A percentile compares a stretch with the other conserved stretches of the same genome.
phyloP scores from a whole-genome alignment of 805 yeast genomes.

The Torulaspora gathmanii region DNA sequence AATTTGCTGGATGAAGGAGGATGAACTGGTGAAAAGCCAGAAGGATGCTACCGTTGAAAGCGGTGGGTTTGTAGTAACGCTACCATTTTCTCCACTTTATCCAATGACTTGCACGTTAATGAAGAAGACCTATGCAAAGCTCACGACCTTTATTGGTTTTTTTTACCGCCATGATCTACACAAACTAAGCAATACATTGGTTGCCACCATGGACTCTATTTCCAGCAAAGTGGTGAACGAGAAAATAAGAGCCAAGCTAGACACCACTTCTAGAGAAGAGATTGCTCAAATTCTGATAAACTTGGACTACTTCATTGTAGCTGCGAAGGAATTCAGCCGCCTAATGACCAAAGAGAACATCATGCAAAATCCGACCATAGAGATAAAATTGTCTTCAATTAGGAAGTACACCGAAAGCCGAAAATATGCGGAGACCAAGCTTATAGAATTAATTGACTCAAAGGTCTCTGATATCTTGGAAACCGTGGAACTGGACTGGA shows the following conservation, averaged over 20 bases:
- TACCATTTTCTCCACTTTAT: slow-evolving; percentile 86
- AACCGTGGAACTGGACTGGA: slow-evolving; percentile 84
- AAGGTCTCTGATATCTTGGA: slow-evolving; percentile 77
- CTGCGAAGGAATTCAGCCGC: slow-evolving; percentile 59
- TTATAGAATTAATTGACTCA: slow-evolving; percentile 77
- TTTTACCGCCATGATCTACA: slow-evolving; percentile 60
- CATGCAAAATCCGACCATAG: slow-evolving; percentile 38
- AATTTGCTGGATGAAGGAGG: slow-evolving; percentile 65
- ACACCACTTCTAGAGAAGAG: slow-evolving; percentile 79
- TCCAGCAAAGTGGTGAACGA: slow-evolving; percentile 61
- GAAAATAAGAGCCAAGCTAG: slow-evolving; percentile 55
- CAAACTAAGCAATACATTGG: slow-evolving; percentile 54
- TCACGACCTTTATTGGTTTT: slow-evolving; percentile 60
- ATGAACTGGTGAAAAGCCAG: slow-evolving; percentile 30
- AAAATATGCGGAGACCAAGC: slow-evolving; percentile 68
- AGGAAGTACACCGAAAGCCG: slow-evolving; percentile 54
- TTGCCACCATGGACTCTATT: slow-evolving; percentile 61
- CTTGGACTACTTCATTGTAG: slow-evolving; percentile 76
- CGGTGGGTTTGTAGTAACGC: slow-evolving; percentile 50
- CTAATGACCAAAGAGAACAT: slow-evolving; percentile 38
- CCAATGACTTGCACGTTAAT: slow-evolving; percentile 80
- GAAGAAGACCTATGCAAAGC: slow-evolving; percentile 57
- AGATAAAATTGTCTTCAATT: slow-evolving; percentile 48
- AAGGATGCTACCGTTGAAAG: slow-evolving; percentile 11
- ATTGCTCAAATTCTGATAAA: slow-evolving; percentile 85